phyloP scores from a whole-genome alignment of 177 flowering plant genomes.

The Telopea speciosissima region DNA sequence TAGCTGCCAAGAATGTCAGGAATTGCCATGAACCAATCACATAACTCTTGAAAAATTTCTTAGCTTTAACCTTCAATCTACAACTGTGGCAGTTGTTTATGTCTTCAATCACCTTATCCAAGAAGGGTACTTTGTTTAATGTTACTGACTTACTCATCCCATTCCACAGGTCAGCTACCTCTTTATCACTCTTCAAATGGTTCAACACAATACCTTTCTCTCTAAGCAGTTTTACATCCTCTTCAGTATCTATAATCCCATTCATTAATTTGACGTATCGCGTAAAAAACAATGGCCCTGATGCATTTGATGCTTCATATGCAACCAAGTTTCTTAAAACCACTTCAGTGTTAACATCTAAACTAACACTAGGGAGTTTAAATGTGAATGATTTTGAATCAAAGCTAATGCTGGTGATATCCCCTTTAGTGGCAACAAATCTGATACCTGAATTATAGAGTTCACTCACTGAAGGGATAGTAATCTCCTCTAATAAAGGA shows the following conservation, averaged over 20 bases:
- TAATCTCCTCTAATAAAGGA: conserved; percentile 38
- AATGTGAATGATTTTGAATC: conserved; percentile 20
- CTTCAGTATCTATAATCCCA: conserved; percentile 37
- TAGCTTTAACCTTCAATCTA: conserved; percentile 23
- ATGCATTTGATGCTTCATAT: conserved; percentile 30
- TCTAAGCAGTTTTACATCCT: conserved; percentile 34
- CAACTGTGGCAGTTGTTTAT: conserved; percentile 29
- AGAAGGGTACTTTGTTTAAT: conserved; percentile 27
- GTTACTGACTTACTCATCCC: conserved; percentile 40
- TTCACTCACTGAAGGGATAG: conserved; percentile 35
- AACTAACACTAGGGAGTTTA: conserved; percentile 29
- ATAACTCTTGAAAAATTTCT: conserved; percentile 9
- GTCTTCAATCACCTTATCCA: conserved; percentile 39
- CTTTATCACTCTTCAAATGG: conserved; percentile 35
- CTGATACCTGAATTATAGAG: conserved; percentile 25
- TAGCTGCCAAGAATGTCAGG: conserved; percentile 4
- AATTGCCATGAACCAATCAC: too few species aligned
- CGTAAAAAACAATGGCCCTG: conserved; percentile 34
- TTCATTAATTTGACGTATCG: conserved; percentile 43
- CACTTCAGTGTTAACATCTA: conserved; percentile 33
- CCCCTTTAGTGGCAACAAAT: conserved; percentile 20
- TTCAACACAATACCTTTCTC: conserved; percentile 30
- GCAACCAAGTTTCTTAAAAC: conserved; percentile 37
- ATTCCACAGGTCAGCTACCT: conserved; percentile 37
- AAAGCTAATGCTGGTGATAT: conserved; percentile 25